Evolutionary conservation across 495 filamentous ascomycete species (phyloP), one percentile per base, ranked within the genome.

Genomic region (Penicillium cinerascens): DNA sequence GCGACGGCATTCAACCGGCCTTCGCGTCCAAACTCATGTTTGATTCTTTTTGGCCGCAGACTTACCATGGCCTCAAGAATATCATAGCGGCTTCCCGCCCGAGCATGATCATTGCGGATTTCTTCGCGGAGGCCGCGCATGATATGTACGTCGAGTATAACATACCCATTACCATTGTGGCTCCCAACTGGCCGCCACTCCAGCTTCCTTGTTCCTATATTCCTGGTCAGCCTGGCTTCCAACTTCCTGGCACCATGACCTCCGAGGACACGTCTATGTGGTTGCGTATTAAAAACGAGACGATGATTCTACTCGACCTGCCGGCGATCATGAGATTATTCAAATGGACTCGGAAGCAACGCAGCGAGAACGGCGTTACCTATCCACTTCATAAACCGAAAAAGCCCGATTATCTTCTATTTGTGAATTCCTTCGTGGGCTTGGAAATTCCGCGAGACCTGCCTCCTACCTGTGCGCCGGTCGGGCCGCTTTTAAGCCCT

Each of bases 341-440:
- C 11, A 50, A 44, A 27, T 69, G 56, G 47, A 59, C 60, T n/a
- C 51, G 26, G 26, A 29, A 29, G 9, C 6, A 5, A 7, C 26
- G 26, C 26, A 4, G 7, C 7, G 6, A 29, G 26, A 29, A 29
- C 0, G 72, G 70, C 6, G 61, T 74, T 20, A 42, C 52, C 6
- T 57, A 59, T 33, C 45, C 42, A 9, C 43, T 62, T 1, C 63
- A 58, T 13, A 48, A 52, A 0, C 42, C 56, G 2, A 52, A 55
- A 16, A 76, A 76, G 47, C 71, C 69, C 1, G 60, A 73, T 41
- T 72, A 74, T 49, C 62, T 76, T 5, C 29, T 68, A 2, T 58
- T 76, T 20, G 64, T 76, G 25, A 76, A 74, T 42, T 70, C 69
- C 0, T 74, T 76, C 50, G 68, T 62, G 18, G 72, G 72, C 2